Base-by-base conservation (phyloP, 2,329 filamentous ascomycete species). In the Diaporthe aspalathi region DNA sequence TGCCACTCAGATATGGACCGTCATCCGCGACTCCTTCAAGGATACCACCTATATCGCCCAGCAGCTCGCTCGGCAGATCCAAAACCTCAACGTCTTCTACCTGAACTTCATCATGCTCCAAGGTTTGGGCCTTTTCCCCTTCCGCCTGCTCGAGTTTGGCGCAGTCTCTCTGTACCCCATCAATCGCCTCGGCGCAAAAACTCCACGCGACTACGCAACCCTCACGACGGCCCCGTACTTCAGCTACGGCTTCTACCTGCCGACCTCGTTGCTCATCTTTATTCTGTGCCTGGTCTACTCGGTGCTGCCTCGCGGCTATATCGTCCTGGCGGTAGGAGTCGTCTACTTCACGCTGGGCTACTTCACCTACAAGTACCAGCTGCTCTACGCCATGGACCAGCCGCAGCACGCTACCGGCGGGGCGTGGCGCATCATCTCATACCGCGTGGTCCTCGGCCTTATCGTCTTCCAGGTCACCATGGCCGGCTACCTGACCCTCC, bases 361-460 rank as follows among this genome's bases (percentile, higher is more conserved):
- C 80, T 95, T 95, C 78, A 93, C 94, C 40, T 97, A 97, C 88
- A 98, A 98, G 80, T 99, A 99, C 82, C 97, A 99, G 84, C 86
- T 99, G 5, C 87, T 99, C 5, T 99, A 99, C 80, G 94, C 96
- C 40, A 99, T 99, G 96, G 95, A 98, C 77, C 95, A 98, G 80
- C 93, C 94, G 20, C 94, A 97, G 78, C 94, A 97, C 79, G 94
- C 94, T 20, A 98, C 95, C 0, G 97, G 97, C 24, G 91, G 92
- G 73, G 94, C 95, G 5, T 99, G 96, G 96, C 92, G 93, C 62
- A 97, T 99, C 88, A 97, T 99, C 74, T 97, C 94, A 82, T 94
- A 96, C 78, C 93, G 96, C 45, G 88, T 98, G 72, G 89, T 98
- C 70, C 84, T 98, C 29, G 96, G 96, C 1, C 83, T 98, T 12